Evolutionary conservation across 2,329 filamentous ascomycete genomes (phyloP).

Genomic region (Epichloe baconii): DNA sequence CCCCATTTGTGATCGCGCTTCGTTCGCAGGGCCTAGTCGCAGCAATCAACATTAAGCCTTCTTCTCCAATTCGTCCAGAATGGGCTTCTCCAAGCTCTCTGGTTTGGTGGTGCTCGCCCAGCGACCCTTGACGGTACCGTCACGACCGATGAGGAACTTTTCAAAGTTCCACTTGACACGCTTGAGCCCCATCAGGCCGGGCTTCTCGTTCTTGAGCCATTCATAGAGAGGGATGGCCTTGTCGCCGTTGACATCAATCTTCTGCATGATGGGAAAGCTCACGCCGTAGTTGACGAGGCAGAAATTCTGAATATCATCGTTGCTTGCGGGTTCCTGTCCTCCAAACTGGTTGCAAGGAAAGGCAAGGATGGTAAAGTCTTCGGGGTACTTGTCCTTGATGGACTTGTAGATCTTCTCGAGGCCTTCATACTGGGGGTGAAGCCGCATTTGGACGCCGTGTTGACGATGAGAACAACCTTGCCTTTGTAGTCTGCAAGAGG

Average conservation of each 20-base stretch:
- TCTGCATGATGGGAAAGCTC: slow-evolving; percentile 78
- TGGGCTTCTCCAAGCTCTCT: slow-evolving; percentile 60
- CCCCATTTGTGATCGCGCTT: too few relatives aligned
- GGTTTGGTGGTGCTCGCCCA: slow-evolving; percentile 88
- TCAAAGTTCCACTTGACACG: slow-evolving; percentile 99
- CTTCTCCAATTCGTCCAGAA: slow-evolving; percentile 60
- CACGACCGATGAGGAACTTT: slow-evolving; percentile 82
- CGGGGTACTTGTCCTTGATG: slow-evolving; percentile 52
- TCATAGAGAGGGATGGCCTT: slow-evolving; percentile 51
- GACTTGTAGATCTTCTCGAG: slow-evolving; percentile 84
- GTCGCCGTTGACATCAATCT: slow-evolving; percentile 88
- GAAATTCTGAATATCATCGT: slow-evolving; percentile 70
- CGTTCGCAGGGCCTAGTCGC: too few relatives aligned
- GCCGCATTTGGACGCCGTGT: slow-evolving; percentile 97
- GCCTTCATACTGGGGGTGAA: slow-evolving; percentile 93
- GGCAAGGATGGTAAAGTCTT: slow-evolving; percentile 77
- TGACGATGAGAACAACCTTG: slow-evolving; percentile 93
- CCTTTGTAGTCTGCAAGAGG: slow-evolving; percentile 61
- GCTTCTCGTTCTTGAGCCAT: slow-evolving; percentile 61
- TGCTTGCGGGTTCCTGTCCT: slow-evolving; percentile 70
- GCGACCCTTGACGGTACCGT: slow-evolving; percentile 72
- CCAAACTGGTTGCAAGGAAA: slow-evolving; percentile 99
- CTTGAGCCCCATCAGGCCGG: slow-evolving; percentile 80
- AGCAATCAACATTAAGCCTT: slow-evolving; percentile 11
- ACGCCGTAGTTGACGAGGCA: slow-evolving; percentile 91